A percentile compares a stretch with the other conserved stretches of the same genome.
Evolutionary conservation across 202 grass and related monocot species (phyloP).

Genomic region (Hordeum pubiflorum): DNA sequence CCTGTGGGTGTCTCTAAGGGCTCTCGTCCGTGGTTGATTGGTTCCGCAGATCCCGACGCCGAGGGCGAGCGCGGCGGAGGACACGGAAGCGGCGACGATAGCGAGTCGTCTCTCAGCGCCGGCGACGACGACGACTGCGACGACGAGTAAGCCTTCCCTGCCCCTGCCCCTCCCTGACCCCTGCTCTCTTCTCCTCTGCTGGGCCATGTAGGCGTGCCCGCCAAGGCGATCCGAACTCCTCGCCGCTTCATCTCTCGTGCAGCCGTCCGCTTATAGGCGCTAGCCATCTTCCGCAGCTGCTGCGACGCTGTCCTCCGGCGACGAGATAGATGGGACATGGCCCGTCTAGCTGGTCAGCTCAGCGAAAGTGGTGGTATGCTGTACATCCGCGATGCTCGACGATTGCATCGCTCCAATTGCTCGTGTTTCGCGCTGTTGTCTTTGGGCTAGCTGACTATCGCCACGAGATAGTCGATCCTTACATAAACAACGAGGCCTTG

Average conservation of each 20-base stretch:
- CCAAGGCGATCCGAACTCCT: slow-evolving; percentile 21
- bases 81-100: slow-evolving; percentile 15
- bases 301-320: neutral
- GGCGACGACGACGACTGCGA: slow-evolving; percentile 43
- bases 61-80: slow-evolving; percentile 11
- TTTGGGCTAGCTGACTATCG: neutral
- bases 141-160: slow-evolving; percentile 45
- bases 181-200: neutral
- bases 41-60: slow-evolving; percentile 50
- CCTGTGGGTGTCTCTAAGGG: slow-evolving; percentile 14
- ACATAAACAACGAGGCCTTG: neutral
- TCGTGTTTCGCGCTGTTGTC: neutral
- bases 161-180: neutral
- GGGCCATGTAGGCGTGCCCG: neutral
- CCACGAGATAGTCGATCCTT: neutral
- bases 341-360: slow-evolving; percentile 5
- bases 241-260: neutral
- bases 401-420: slow-evolving; percentile 17
- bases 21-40: slow-evolving; percentile 10
- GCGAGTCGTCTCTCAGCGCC: slow-evolving; percentile 38
- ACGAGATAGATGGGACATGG: neutral
- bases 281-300: neutral
- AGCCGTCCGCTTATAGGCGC: neutral
- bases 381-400: neutral
- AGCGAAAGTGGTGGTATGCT: neutral